Evolutionary conservation across 208 protist species (phyloP).

Genomic region (Wallacemonas sp.): DNA sequence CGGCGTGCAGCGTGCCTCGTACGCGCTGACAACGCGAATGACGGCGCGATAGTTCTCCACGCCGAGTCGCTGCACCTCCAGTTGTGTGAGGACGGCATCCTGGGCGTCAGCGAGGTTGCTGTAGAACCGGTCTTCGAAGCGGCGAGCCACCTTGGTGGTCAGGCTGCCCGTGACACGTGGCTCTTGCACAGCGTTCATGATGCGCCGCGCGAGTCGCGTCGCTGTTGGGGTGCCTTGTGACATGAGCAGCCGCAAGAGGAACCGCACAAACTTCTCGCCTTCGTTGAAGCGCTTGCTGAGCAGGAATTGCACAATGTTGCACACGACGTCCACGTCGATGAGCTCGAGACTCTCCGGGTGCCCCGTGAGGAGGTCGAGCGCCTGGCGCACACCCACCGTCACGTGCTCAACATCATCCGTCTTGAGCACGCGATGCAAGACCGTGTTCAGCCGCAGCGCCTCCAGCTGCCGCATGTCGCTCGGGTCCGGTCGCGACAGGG

Average conservation of each 20-base stretch:
- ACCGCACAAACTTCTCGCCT: conserved; percentile 69
- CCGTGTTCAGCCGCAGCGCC: conserved; percentile 70
- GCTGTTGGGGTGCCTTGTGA: conserved; percentile 26
- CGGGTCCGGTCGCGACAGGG: conserved; percentile 39
- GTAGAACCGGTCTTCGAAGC: conserved; percentile 69
- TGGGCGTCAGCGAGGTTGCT: conserved; percentile 54
- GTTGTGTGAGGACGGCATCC: conserved; percentile 80
- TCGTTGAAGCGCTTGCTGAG: conserved; percentile 54
- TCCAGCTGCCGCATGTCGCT: conserved; percentile 63
- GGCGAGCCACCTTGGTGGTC: conserved; percentile 33
- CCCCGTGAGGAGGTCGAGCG: conserved; percentile 55
- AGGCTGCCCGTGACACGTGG: conserved; percentile 58
- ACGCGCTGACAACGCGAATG: conserved; percentile 64
- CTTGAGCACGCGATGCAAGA: conserved; percentile 60
- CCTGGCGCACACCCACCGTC: conserved; percentile 39
- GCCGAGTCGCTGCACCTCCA: conserved; percentile 66
- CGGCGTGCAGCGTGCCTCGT: conserved; percentile 64
- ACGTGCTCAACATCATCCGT: conserved; percentile 51
- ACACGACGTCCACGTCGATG: conserved; percentile 73
- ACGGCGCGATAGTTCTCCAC: conserved; percentile 65
- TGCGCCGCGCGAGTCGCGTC: conserved; percentile 37
- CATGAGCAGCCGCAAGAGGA: conserved; percentile 58
- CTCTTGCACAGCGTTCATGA: conserved; percentile 74
- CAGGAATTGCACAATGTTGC: conserved; percentile 53
- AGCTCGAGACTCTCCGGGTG: conserved; percentile 76